These are phyloP conservation scores for Yamadazyma friedrichii DNA, from an alignment of 1,139 yeast species.

Conservation along the genomic window DNA sequence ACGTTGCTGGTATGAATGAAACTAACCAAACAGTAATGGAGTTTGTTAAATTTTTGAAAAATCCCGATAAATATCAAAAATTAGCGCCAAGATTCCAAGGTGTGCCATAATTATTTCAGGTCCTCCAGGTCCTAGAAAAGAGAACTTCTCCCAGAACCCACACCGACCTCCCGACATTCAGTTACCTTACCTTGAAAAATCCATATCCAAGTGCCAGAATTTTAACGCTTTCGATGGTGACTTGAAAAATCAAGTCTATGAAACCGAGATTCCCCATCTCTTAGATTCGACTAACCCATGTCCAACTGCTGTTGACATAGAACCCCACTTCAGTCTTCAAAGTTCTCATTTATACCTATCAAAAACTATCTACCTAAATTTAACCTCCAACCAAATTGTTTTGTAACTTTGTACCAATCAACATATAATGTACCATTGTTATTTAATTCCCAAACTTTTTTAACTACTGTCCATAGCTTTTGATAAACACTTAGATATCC, in stretches of 20 bases:
- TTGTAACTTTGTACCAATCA: slow-evolving; percentile 12
- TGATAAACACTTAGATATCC: slow-evolving; percentile 8
- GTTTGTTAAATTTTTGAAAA: slow-evolving; percentile 86
- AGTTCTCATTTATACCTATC: too few relatives aligned
- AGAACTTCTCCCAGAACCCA: too few relatives aligned
- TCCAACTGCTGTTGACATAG: too few relatives aligned
- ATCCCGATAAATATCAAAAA: slow-evolving; percentile 85
- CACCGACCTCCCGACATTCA: too few relatives aligned
- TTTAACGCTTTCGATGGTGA: too few relatives aligned
- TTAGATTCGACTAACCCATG: too few relatives aligned
- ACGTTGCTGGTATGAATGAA: slow-evolving; percentile 96
- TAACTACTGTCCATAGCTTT: slow-evolving; percentile 6
- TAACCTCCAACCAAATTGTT: slow-evolving; percentile 12
- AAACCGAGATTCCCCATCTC: too few relatives aligned
- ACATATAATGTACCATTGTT: slow-evolving; percentile 10
- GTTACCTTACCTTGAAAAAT: too few relatives aligned
- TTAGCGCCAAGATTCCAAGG: slow-evolving; percentile 94
- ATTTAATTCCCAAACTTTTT: slow-evolving; percentile 11
- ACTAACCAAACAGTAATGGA: slow-evolving; percentile 99
- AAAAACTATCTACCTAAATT: slow-evolving; percentile 12
- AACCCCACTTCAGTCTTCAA: too few relatives aligned
- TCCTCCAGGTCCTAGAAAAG: slow-evolving; percentile 99
- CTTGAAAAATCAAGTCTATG: too few relatives aligned
- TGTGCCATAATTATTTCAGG: slow-evolving; percentile 98
- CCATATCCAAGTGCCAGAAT: too few relatives aligned